Evolutionary conservation across 495 filamentous ascomycete species (phyloP), one percentile per base, ranked within the genome.

Genomic region (Annulohypoxylon moriforme): DNA sequence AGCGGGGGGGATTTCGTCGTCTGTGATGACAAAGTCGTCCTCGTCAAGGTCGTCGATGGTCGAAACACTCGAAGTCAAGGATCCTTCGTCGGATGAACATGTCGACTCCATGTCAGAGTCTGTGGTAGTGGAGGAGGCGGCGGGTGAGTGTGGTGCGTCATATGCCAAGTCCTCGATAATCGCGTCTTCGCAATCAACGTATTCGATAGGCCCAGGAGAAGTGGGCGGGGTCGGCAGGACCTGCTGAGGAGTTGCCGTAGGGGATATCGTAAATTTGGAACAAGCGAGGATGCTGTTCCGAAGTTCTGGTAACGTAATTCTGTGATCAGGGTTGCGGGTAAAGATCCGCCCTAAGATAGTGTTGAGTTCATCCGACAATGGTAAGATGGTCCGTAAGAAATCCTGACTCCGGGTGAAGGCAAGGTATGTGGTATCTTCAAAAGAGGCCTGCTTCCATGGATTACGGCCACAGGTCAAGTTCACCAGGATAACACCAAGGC

Each of bases 401-500:
- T 89, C 90, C 42, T 88, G 89, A 78, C 94, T 93, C 84, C 90
- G 91, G 68, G 92, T 84, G 78, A 92, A 99, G 33, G 95, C 96
- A 77, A 91, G 89, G 87, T 97, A 99, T 24, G 96, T 98, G 69
- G 94, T 93, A 81, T 99, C 96, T 76, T 97, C 93, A 70, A 89
- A 81, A 10, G 92, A 96, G 59, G 96, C 96, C 67, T 94, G 90
- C 82, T 97, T 98, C 96, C 96, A 99, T 69, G 96, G 96, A 81
- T 99, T 99, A 73, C 96, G 92, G 77, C 96, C 95, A 85, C 96
- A 98, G 66, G 94, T 96, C 63, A 99, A 87, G 80, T 99, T 99
- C 66, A 99, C 93, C 66, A 99, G 85, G 80, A 99, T 96, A 11
- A 99, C 95, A 60, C 96, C 96, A 47, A 99, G 87, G 78, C 93